Conservation (phyloP, 164 flowering plant genomes). For the Vitis rotundifolia region DNA sequence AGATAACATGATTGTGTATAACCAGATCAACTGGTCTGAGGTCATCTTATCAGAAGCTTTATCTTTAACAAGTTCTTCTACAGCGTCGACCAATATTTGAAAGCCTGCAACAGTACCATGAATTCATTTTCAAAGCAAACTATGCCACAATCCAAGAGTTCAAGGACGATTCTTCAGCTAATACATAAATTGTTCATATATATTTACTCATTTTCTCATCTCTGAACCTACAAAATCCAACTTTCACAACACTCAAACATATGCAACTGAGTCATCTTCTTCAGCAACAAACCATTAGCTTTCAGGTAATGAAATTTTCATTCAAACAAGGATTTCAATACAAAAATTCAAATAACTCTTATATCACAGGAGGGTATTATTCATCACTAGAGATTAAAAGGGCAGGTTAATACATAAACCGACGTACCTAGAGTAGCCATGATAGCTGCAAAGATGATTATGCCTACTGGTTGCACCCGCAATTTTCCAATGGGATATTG, state of each 20-base stretch:
- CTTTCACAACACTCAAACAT: too few relatives aligned
- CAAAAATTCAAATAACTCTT: not conserved
- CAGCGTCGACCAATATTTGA: slow-evolving; percentile 79
- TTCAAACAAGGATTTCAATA: too few relatives aligned
- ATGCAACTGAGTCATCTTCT: too few relatives aligned
- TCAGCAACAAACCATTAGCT: too few relatives aligned
- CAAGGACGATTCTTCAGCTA: too few relatives aligned
- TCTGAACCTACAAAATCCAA: too few relatives aligned
- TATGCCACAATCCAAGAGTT: too few relatives aligned
- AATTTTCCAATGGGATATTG: slow-evolving; percentile 95
- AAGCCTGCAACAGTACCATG: slow-evolving; percentile 55
- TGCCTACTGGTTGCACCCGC: slow-evolving; percentile 97
- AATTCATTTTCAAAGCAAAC: not conserved
- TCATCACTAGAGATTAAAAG: not conserved
- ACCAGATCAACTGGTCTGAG: slow-evolving; percentile 61
- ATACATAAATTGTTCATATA: too few relatives aligned
- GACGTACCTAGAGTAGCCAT: slow-evolving; percentile 95
- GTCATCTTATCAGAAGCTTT: slow-evolving; percentile 52
- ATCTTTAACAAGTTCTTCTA: slow-evolving; percentile 63
- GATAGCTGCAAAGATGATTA: slow-evolving; percentile 88
- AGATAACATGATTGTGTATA: slow-evolving; percentile 71
- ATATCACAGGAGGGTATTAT: not conserved
- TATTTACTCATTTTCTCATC: too few relatives aligned
- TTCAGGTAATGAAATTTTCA: too few relatives aligned
- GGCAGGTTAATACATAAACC: not conserved